Percentiles rank a stretch among this genome's conserved stretches.
Conservation (phyloP, 164 flowering plant genomes). For the Stephania cephalantha region DNA sequence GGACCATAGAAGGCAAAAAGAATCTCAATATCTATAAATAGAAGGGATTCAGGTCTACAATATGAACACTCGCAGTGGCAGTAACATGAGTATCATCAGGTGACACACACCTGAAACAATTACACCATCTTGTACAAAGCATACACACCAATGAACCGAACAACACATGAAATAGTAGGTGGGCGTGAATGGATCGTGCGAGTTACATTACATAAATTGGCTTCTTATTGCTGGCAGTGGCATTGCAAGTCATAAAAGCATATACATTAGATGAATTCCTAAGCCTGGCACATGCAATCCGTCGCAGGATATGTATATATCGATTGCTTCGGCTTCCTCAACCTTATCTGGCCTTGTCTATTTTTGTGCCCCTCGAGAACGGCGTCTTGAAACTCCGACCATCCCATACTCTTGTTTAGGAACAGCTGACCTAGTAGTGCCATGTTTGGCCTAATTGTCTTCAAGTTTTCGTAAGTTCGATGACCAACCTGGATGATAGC, state of each 20-base stretch:
- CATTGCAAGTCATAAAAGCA: conserved; percentile 17
- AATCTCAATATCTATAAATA: not conserved
- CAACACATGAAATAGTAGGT: not conserved
- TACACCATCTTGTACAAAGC: not conserved
- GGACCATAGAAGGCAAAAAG: not conserved
- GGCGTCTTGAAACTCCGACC: conserved; percentile 71
- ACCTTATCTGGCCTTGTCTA: conserved; percentile 73
- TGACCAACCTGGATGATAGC: conserved; percentile 64
- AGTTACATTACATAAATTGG: not conserved
- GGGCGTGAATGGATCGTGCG: not conserved
- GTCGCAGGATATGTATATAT: conserved; percentile 94
- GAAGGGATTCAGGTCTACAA: not conserved
- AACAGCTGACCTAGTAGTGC: conserved; percentile 78
- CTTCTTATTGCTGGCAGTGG: not conserved
- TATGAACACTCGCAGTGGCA: not conserved
- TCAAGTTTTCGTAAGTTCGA: conserved; percentile 69
- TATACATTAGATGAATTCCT: conserved; percentile 7
- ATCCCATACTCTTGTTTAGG: conserved; percentile 72
- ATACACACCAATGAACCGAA: not conserved
- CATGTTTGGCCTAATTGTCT: conserved; percentile 96
- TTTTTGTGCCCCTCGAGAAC: conserved; percentile 71
- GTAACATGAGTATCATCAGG: not conserved
- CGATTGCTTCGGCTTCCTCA: conserved; percentile 66
- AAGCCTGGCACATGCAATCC: conserved; percentile 84
- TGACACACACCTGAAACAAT: not conserved